Base-by-base conservation (phyloP, 1,284 basidiomycete genomes). In the Flammula alnicola region DNA sequence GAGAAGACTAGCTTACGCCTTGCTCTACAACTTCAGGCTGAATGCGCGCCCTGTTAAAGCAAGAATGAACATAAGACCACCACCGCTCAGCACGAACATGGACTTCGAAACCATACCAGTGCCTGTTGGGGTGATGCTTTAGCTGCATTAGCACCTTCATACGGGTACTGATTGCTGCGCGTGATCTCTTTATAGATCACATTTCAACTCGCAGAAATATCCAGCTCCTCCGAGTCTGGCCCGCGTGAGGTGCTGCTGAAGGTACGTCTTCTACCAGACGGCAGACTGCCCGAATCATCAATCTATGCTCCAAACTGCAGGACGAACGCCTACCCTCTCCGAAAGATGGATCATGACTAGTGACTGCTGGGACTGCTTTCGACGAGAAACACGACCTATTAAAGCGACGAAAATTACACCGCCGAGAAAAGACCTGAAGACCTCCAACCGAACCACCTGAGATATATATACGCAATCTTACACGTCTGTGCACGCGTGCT, bases 101-200 rank as follows among this genome's bases (percentile, higher is more conserved):
- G 49, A 54, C 30, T 57, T 57, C 20, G 49, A 36, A 14, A 46
- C 55, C 2, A 43, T 40, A 36, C 55, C 55, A 14, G 39, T 30
- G 14, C 42, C 47, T 1, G 43, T 57, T 14, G 50, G 51, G 36
- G 54, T 47, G 7, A 26, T 14, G 7, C 11, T 45, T 23, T 14
- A 31, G 8, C 6, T n/a, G 8, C 23, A 17, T 5, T 33, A 16
- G 2, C 4, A 32, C 5, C 14, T 10, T 19, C n/a, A 4, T 30
- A n/a, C 17, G 7, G 4, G 12, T 17, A 11, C 12, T 16, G 10
- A 6, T 9, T 5, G 14, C 20, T 30, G 30, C 4, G 7, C 14
- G n/a, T 47, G 12, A 14, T 3, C 23, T 1, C 16, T 29, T 19
- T 11, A 3, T n/a, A 56, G 54, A 36, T 55, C 17, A 44, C 54